Conservation (phyloP, 2,329 filamentous ascomycete species). For the Aspergillus jensenii region DNA sequence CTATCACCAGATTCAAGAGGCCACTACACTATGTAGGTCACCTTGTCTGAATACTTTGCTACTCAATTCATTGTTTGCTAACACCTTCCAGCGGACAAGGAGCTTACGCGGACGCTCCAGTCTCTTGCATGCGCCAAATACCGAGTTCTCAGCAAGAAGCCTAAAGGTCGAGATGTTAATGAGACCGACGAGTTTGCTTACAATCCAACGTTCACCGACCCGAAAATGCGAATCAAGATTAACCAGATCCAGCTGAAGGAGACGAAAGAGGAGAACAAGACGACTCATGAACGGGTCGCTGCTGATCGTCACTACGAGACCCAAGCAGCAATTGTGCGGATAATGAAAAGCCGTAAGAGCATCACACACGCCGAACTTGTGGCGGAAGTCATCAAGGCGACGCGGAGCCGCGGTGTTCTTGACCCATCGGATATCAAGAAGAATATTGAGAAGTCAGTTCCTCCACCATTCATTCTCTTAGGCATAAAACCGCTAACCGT, state of each 20-base stretch:
- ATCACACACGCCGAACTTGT: conserved; percentile 87
- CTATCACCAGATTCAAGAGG: conserved; percentile 72
- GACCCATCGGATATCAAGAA: conserved; percentile 89
- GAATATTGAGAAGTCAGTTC: conserved; percentile 85
- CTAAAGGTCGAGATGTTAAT: conserved; percentile 78
- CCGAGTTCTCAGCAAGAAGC: conserved; percentile 79
- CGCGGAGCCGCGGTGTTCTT: conserved; percentile 79
- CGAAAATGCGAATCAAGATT: conserved; percentile 92
- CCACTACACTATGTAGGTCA: conserved; percentile 67
- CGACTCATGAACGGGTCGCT: conserved; percentile 84
- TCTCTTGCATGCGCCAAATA: conserved; percentile 90
- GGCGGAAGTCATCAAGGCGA: conserved; percentile 88
- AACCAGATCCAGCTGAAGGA: conserved; percentile 98
- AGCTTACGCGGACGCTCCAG: conserved; percentile 87
- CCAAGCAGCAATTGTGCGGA: conserved; percentile 92
- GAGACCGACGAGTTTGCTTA: conserved; percentile 79
- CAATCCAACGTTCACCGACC: conserved; percentile 73
- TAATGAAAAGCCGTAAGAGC: conserved; percentile 91
- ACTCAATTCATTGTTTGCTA: not conserved
- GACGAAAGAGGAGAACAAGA: conserved; percentile 91
- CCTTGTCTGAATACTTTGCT: not conserved
- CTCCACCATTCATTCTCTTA: not conserved
- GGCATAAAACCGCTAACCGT: conserved; percentile 1
- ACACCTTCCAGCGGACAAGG: conserved; percentile 58
- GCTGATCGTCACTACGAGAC: conserved; percentile 94